These are phyloP conservation scores for Arthrobotrys pseudoclavata DNA, from an alignment of 2,329 filamentous ascomycete species.

Conservation along the genomic window DNA sequence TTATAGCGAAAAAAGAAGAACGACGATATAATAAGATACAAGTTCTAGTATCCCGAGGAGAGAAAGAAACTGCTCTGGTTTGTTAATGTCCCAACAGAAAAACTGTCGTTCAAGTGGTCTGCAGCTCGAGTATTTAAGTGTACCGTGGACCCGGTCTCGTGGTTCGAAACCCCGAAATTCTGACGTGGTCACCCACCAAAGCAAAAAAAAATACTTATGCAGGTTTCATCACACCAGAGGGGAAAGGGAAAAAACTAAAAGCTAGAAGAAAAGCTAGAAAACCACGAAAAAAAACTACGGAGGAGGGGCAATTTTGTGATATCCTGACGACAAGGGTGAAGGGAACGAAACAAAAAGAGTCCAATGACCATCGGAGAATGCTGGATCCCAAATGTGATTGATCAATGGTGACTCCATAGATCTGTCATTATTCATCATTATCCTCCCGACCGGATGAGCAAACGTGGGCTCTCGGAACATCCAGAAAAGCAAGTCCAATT, in stretches of 20 bases:
- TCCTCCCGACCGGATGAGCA: conserved; percentile 30
- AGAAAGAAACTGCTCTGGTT: conserved; percentile 24
- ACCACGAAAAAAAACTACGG: conserved; percentile 5
- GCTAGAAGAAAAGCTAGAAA: neutral
- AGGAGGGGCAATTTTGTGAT: conserved; percentile 40
- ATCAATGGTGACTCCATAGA: conserved; percentile 33
- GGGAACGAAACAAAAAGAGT: conserved; percentile 25
- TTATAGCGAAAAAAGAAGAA: neutral
- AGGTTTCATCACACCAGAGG: conserved; percentile 54
- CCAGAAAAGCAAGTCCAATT: conserved; percentile 33
- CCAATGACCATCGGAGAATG: conserved; percentile 47
- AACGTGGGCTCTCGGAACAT: conserved; percentile 21
- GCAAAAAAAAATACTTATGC: conserved; percentile 35
- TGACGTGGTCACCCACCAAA: conserved; percentile 60
- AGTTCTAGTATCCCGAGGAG: conserved; percentile 26
- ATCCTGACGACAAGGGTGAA: conserved; percentile 10
- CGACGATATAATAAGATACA: conserved; percentile 15
- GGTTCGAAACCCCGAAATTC: conserved; percentile 58
- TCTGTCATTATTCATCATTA: conserved; percentile 32
- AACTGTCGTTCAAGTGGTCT: conserved; percentile 25
- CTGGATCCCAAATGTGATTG: conserved; percentile 33
- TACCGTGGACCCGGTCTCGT: conserved; percentile 48
- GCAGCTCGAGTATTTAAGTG: conserved; percentile 45
- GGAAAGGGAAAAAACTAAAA: conserved; percentile 14
- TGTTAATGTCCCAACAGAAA: conserved; percentile 41